Evolutionary conservation across 139 green algal species (phyloP), one percentile per base, ranked within the genome.

Genomic region (Asterochloris sp.): DNA sequence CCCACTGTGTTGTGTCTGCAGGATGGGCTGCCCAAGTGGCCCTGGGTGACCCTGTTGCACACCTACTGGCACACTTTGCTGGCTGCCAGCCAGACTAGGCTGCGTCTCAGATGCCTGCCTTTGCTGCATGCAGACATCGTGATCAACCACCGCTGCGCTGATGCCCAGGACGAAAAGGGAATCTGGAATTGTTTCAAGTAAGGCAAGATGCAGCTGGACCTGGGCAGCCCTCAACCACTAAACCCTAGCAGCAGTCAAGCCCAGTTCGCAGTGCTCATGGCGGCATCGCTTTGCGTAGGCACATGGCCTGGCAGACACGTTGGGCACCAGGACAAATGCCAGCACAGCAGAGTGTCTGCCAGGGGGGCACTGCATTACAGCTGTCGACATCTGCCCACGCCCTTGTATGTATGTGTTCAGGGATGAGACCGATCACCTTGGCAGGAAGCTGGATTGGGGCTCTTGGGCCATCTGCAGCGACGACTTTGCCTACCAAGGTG

Each of bases 141-240:
- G 26, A 94, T 98, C 86, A 98, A 98, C 88, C 95, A 98, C 86
- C 78, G 78, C 6, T 95, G 92, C 77, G 92, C 92, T 26, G 87
- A 95, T 61, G 80, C 84, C 28, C 90, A 92, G 82, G 89, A 93
- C 78, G 88, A 89, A 62, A 63, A 86, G n/a, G 92, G 92, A 12
- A 76, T 89, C 47, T 96, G 92, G 89, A 96, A 95, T 83, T 69
- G 80, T 11, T 96, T 87, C 81, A 83, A 69, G 82, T 76, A n/a
- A 28, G 77, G 12, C 19, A 29, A 82, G 38, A 2, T 74, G 6
- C 38, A 54, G 38, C 38, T 54, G 38, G 2, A 54, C 2, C 2
- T 6, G 38, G 38, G 38, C 38, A 54, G 38, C 38, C 6, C 38
- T 54, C 2, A 79, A 73, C 67, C 67, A n/a, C 67, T 78, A 21